These are phyloP conservation scores for Eutypa lata DNA, from an alignment of 2,329 filamentous ascomycete species.

Conservation along the genomic window DNA sequence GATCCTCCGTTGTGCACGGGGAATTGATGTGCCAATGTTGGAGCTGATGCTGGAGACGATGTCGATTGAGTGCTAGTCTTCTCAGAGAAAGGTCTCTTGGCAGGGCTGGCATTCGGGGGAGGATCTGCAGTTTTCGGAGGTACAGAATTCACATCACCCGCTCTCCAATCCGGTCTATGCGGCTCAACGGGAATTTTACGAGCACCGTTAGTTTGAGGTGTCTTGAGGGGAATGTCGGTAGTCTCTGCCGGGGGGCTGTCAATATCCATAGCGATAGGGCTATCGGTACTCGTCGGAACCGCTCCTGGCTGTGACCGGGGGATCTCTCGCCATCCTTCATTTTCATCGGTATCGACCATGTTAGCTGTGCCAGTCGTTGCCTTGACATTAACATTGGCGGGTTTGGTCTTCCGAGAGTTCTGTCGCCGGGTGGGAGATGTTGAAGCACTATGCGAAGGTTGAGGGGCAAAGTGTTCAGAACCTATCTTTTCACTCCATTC, in stretches of 20 bases:
- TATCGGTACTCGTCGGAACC: conserved; percentile 32
- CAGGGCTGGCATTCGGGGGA: conserved; percentile 16
- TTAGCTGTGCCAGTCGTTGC: conserved; percentile 42
- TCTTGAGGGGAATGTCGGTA: conserved; percentile 22
- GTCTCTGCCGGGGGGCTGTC: conserved; percentile 45
- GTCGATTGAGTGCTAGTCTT: conserved; percentile 12
- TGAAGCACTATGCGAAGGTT: conserved; percentile 34
- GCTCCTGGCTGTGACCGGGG: conserved; percentile 11
- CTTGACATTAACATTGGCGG: conserved; percentile 56
- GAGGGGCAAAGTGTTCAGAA: conserved; percentile 52
- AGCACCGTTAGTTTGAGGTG: conserved; percentile 29
- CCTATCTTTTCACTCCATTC: conserved; percentile 54
- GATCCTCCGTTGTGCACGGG: conserved; percentile 43
- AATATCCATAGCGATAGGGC: conserved; percentile 64
- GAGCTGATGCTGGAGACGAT: too few species aligned
- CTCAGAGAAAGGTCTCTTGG: conserved; percentile 19
- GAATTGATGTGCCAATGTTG: conserved; percentile 16
- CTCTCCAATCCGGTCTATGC: conserved; percentile 56
- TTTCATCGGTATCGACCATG: conserved; percentile 45
- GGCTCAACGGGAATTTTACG: conserved; percentile 59
- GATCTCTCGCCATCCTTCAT: conserved; percentile 32
- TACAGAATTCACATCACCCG: conserved; percentile 41
- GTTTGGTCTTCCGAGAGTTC: conserved; percentile 59
- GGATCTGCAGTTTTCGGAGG: conserved; percentile 15
- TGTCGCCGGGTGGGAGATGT: conserved; percentile 45